Percentiles rank a stretch among this genome's conserved stretches.
Evolutionary conservation across 2,329 filamentous ascomycete genomes (phyloP).

Genomic region (Aspergillus sojae): DNA sequence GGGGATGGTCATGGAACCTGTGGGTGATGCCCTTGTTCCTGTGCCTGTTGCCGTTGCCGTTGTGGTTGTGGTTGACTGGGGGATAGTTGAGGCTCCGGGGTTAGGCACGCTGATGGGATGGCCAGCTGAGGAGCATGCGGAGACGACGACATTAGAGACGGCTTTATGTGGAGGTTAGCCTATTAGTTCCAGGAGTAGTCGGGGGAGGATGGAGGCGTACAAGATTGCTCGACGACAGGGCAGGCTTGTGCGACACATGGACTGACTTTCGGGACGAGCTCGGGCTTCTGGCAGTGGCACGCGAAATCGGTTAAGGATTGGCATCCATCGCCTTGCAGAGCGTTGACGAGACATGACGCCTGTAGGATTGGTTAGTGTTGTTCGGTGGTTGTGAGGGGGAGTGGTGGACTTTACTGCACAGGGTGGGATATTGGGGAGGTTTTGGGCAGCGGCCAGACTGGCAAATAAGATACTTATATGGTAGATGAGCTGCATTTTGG

Average conservation of each 20-base stretch:
- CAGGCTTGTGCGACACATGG: constrained; percentile 53
- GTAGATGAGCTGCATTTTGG: constrained; percentile 39
- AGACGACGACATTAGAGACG: constrained; percentile 39
- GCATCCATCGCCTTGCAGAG: constrained; percentile 50
- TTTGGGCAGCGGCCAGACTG: constrained; percentile 50
- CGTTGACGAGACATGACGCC: constrained; percentile 50
- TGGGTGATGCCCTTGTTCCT: constrained; percentile 2
- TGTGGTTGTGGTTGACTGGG: not conserved
- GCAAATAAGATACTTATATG: constrained; percentile 43
- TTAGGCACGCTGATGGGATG: constrained; percentile 40
- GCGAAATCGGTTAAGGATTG: constrained; percentile 50
- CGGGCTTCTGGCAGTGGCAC: constrained; percentile 52
- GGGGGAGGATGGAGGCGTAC: constrained; percentile 25
- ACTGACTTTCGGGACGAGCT: constrained; percentile 44
- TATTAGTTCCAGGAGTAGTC: not conserved
- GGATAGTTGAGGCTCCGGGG: constrained; percentile 15
- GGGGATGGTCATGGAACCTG: constrained; percentile 8
- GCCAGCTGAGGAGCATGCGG: constrained; percentile 38
- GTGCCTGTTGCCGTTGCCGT: constrained; percentile 9
- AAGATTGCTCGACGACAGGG: constrained; percentile 38
- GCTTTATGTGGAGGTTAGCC: constrained; percentile 21
- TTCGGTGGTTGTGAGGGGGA: not conserved
- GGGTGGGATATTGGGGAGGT: constrained; percentile 43
- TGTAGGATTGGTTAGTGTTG: constrained; percentile 23
- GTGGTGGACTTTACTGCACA: constrained; percentile 46